Base-by-base conservation (phyloP, 2,329 filamentous ascomycete species). In the Fusarium sp. region DNA sequence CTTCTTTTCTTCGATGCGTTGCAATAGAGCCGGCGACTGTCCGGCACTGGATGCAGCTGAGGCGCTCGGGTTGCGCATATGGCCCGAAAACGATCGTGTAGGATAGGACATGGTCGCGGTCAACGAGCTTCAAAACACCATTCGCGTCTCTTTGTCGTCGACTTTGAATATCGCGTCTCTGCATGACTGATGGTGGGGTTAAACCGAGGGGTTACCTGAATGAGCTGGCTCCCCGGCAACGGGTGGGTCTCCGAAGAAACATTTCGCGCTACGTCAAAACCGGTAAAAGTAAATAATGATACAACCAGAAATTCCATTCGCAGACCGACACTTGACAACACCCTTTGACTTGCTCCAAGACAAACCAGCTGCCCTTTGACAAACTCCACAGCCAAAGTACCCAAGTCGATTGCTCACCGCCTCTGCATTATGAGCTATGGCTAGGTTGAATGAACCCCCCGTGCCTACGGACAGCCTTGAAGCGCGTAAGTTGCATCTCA, bases 1-100 rank as follows among this genome's bases (percentile, higher is more conserved):
- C 82, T 93, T 95, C 86, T 97, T 97, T 85, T 97, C 94, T 73
- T 93, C 91, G 80, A 97, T 95, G 73, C 94, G 92, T 52, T 93
- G 90, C 62, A 93, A 85, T 17, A 97, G 86, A 30, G 90, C 89
- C 1, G 93, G 90, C 2, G 93, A 93, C 81, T 94, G 92, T 57
- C 90, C 88, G 15, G 22, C 22, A 61, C 86, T 85, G 32, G 84
- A 82, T 6, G 86, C 83, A 27, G 85, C 83, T 3, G 86, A 84
- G 54, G 84, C 82, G 76, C 90, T 90, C 38, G 89, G 85, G 76
- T 91, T 89, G 66, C 93, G 92, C 78, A 94, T 84, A 79, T 95
- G 92, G 30, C 91, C 90, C 4, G 92, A 88, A 20, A 94, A 82
- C 3, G 88, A 85, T 72, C 88, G 85, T 64, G 87, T 87, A 60